Evolutionary conservation across 306 rosid genomes (phyloP).

Genomic region (Rosa chinensis): DNA sequence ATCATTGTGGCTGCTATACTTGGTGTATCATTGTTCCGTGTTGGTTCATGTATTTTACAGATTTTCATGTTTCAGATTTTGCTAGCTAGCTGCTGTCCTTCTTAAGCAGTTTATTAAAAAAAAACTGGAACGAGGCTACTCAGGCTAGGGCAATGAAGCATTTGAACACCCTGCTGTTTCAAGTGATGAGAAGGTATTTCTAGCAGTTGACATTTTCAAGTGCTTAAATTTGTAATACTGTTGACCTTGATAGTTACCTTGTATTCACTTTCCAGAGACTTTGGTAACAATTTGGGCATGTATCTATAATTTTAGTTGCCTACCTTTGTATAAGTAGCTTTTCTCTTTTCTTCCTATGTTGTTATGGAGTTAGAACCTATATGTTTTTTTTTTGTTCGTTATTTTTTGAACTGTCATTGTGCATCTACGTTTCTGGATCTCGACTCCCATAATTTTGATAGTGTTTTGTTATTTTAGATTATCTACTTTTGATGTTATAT

Average conservation of each 20-base stretch:
- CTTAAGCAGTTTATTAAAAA: slow-evolving; percentile 86
- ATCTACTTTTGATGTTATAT: too few species aligned
- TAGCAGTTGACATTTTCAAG: slow-evolving; percentile 7
- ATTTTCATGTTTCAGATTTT: too few species aligned
- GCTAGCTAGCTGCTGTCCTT: slow-evolving; percentile 84
- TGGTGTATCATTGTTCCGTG: too few species aligned
- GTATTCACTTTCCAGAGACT: background rate
- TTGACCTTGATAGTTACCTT: background rate
- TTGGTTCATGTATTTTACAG: too few species aligned
- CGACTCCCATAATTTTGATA: too few species aligned
- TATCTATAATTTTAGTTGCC: background rate
- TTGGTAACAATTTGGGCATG: background rate
- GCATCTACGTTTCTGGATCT: too few species aligned
- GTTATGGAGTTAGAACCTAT: background rate
- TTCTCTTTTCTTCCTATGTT: background rate
- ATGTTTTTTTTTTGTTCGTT: background rate
- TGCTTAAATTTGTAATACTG: background rate
- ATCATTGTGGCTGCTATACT: too few species aligned
- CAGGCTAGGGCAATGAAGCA: slow-evolving; percentile 73
- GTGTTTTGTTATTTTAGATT: too few species aligned
- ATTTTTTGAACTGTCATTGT: too few species aligned
- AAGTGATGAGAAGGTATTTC: slow-evolving; percentile 65
- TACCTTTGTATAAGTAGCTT: background rate
- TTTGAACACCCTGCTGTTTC: slow-evolving; percentile 86
- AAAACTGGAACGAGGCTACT: slow-evolving; percentile 95